phyloP scores from a whole-genome alignment of 2,329 filamentous ascomycete species.

The Aspergillus tubingensis region DNA sequence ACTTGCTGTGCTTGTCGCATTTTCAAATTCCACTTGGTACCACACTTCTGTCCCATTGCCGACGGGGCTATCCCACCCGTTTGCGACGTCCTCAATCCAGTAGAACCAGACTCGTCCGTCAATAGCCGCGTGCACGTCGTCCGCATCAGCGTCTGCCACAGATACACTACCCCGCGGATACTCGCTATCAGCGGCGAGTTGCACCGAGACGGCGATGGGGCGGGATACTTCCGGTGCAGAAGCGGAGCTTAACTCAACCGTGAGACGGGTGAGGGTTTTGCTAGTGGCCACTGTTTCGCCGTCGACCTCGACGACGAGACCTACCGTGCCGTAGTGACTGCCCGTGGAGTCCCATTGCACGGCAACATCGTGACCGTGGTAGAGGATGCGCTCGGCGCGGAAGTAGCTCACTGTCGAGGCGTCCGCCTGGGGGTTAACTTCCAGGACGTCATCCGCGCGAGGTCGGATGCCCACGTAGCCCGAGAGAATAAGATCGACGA shows the following conservation, averaged over 20 bases:
- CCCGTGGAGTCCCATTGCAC: conserved; percentile 44
- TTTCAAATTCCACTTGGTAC: conserved; percentile 21
- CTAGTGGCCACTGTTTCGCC: conserved; percentile 15
- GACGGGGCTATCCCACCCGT: conserved; percentile 24
- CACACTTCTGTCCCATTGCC: conserved; percentile 23
- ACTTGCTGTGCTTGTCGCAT: neutral
- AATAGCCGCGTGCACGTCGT: conserved; percentile 19
- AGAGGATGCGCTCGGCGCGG: conserved; percentile 44
- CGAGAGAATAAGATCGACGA: conserved; percentile 44
- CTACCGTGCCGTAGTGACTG: conserved; percentile 12
- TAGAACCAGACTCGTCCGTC: conserved; percentile 25
- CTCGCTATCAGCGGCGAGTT: conserved; percentile 9
- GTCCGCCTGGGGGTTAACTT: conserved; percentile 45
- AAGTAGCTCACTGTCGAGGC: conserved; percentile 39
- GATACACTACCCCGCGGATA: conserved; percentile 21
- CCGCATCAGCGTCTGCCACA: conserved; percentile 10
- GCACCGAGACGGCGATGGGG: conserved; percentile 19
- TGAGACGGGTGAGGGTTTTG: conserved; percentile 12
- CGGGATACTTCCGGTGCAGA: conserved; percentile 12
- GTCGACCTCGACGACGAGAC: conserved; percentile 20
- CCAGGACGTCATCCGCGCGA: conserved; percentile 40
- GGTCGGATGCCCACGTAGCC: conserved; percentile 48
- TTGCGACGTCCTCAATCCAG: conserved; percentile 18
- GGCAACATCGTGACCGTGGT: conserved; percentile 46
- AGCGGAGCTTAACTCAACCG: conserved; percentile 5